Percentiles rank a stretch among this genome's conserved stretches.
phyloP scores from a whole-genome alignment of 805 yeast species.

The Suhomyces tanzawaensis region DNA sequence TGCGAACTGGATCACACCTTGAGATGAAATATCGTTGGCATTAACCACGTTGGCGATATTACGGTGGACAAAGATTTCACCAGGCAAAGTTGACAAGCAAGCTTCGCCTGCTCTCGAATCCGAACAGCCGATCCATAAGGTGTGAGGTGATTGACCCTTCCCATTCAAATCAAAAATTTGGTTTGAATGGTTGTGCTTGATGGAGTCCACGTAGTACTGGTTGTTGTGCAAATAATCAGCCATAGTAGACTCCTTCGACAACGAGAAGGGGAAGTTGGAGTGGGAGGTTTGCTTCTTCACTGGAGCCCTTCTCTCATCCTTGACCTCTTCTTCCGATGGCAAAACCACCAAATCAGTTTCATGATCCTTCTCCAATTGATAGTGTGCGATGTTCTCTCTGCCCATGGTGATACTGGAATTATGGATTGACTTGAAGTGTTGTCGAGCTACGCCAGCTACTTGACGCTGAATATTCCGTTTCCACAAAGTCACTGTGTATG shows the following conservation, averaged over 20 bases:
- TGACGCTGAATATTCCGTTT: slow-evolving; percentile 1
- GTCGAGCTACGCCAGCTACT: background rate
- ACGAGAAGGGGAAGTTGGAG: slow-evolving; percentile 42
- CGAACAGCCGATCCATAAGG: slow-evolving; percentile 91
- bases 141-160: slow-evolving; percentile 87
- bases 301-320: slow-evolving; percentile 2
- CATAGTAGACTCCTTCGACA: slow-evolving; percentile 47
- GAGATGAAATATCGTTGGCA: slow-evolving; percentile 67
- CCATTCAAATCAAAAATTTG: slow-evolving; percentile 61
- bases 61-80: slow-evolving; percentile 86
- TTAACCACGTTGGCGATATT: slow-evolving; percentile 81
- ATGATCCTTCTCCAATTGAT: slow-evolving; percentile 40
- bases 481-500: slow-evolving; percentile 3
- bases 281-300: slow-evolving; percentile 3
- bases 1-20: slow-evolving; percentile 84
- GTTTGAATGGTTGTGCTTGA: slow-evolving; percentile 50
- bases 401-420: slow-evolving; percentile 27
- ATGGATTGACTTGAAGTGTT: slow-evolving; percentile 1
- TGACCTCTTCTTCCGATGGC: background rate
- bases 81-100: slow-evolving; percentile 76
- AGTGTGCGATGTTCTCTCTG: slow-evolving; percentile 39
- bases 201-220: slow-evolving; percentile 43
- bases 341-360: slow-evolving; percentile 28
- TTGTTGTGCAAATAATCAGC: slow-evolving; percentile 51
- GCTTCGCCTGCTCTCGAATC: slow-evolving; percentile 88